Evolutionary conservation across 75 land plant species (phyloP).

Genomic region (Sequoiadendron giganteum): DNA sequence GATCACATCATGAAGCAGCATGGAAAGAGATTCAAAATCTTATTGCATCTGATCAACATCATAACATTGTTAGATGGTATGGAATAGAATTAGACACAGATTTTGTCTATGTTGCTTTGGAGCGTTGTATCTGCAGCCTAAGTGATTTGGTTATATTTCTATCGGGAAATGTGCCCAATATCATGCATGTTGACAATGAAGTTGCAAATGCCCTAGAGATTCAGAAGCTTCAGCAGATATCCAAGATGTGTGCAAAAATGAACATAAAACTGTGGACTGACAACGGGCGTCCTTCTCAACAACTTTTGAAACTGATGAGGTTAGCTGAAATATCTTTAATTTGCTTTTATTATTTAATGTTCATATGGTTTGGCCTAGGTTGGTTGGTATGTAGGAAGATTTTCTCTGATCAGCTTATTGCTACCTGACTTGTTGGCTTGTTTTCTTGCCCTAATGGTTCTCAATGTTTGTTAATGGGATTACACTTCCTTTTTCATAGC

Average conservation of each 20-base stretch:
- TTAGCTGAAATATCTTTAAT: conserved; percentile 18
- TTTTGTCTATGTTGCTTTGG: conserved; percentile 93
- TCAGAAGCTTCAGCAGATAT: conserved; percentile 12
- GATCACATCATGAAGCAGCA: conserved; percentile 74
- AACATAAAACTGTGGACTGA: conserved; percentile 65
- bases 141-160: conserved; percentile 63
- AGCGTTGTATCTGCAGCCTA: conserved; percentile 79
- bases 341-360: background rate
- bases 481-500: background rate
- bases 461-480: background rate
- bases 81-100: conserved; percentile 75
- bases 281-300: conserved; percentile 59
- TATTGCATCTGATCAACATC: conserved; percentile 86
- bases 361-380: conserved; percentile 11
- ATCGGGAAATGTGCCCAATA: conserved; percentile 11
- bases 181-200: background rate
- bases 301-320: conserved; percentile 84
- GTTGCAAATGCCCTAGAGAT: conserved; percentile 13
- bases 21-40: conserved; percentile 82
- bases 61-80: conserved; percentile 90
- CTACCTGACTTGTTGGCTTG: background rate
- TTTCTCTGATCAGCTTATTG: background rate
- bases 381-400: background rate
- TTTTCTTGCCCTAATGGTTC: background rate
- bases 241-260: conserved; percentile 26